Conservation (phyloP, 2,329 filamentous ascomycete species). For the Paracamarosporium sp. region DNA sequence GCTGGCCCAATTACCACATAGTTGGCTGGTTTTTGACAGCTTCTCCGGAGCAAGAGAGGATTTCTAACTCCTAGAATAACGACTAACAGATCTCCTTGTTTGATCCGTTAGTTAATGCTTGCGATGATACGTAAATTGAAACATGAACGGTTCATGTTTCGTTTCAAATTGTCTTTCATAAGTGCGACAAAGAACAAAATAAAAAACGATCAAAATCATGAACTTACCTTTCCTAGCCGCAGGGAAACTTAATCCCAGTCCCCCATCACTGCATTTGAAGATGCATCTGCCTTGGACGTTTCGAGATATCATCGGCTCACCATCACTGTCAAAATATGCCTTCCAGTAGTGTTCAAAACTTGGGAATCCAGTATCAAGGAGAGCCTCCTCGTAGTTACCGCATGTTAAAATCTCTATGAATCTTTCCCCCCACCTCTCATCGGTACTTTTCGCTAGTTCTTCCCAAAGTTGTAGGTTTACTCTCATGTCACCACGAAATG, state of each 20-base stretch:
- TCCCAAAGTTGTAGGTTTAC: not conserved
- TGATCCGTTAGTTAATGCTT: not conserved
- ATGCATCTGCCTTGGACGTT: not conserved
- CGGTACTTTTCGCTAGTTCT: not conserved
- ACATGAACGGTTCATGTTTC: too few relatives aligned
- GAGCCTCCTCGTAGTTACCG: not conserved
- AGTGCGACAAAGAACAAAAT: too few relatives aligned
- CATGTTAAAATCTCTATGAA: not conserved
- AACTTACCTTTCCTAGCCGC: not conserved
- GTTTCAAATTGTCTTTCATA: too few relatives aligned
- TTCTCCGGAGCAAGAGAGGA: not conserved
- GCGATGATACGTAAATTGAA: too few relatives aligned
- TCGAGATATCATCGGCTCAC: not conserved
- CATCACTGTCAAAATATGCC: not conserved
- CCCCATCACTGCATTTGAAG: not conserved
- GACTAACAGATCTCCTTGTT: not conserved
- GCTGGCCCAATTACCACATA: slow-evolving; percentile 1
- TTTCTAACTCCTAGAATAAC: not conserved
- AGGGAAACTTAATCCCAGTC: not conserved
- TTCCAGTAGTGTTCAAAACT: not conserved
- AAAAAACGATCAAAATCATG: too few relatives aligned
- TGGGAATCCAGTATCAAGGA: not conserved
- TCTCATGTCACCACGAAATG: not conserved
- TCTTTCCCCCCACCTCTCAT: not conserved
- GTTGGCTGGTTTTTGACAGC: not conserved